Percentiles rank a stretch among this genome's conserved stretches.
phyloP scores from a whole-genome alignment of 2,329 filamentous ascomycete species.

The Hymenoscyphus repandus region DNA sequence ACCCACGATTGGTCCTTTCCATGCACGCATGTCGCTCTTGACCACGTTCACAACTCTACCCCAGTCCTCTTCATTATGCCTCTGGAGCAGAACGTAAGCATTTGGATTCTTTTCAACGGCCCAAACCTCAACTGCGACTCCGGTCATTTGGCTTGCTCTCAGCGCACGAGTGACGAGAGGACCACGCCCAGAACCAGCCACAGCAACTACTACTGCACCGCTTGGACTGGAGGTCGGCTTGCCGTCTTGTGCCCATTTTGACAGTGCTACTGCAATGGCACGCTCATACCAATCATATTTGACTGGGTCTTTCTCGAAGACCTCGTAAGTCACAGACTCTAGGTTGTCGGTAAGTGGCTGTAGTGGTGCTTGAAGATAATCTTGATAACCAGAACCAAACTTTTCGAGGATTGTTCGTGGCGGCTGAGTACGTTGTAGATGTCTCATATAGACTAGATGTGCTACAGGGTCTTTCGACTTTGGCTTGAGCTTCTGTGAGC shows the following conservation, averaged over 20 bases:
- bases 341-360: conserved; percentile 95
- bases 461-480: conserved; percentile 51
- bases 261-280: conserved; percentile 74
- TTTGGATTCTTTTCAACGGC: conserved; percentile 98
- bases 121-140: conserved; percentile 78
- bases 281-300: conserved; percentile 96
- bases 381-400: conserved; percentile 76
- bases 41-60: conserved; percentile 74
- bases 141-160: conserved; percentile 69
- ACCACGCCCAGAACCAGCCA: conserved; percentile 88
- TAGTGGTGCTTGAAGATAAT: conserved; percentile 91
- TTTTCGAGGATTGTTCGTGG: conserved; percentile 56
- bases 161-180: conserved; percentile 86
- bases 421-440: conserved; percentile 78
- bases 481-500: conserved; percentile 29
- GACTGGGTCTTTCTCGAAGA: conserved; percentile 96
- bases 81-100: conserved; percentile 85
- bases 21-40: conserved; percentile 95
- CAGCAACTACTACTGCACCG: conserved; percentile 75
- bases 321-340: conserved; percentile 95
- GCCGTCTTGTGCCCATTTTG: conserved; percentile 67
- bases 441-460: conserved; percentile 75
- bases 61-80: conserved; percentile 83
- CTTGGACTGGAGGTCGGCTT: conserved; percentile 70
- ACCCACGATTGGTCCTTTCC: conserved; percentile 70